Conservation (phyloP, 257 asterid species). For the Gentiana dahurica region DNA sequence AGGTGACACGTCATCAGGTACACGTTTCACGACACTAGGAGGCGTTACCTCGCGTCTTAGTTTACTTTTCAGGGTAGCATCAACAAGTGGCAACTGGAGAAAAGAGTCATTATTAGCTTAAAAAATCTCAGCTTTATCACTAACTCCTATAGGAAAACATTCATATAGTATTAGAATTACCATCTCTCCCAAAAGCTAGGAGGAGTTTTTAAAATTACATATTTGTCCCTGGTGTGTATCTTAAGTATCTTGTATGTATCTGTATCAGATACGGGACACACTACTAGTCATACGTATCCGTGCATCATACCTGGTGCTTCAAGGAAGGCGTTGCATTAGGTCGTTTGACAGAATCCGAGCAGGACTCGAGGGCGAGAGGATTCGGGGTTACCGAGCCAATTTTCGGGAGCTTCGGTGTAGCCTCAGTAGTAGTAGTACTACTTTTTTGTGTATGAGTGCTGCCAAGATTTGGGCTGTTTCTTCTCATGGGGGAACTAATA, state of each 20-base stretch:
- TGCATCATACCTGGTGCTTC: constrained; percentile 62
- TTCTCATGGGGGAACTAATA: constrained; percentile 74
- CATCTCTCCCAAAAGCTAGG: too few relatives aligned
- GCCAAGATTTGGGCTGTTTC: constrained; percentile 30
- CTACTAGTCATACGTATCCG: too few relatives aligned
- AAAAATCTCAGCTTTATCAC: constrained; percentile 1
- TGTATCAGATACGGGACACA: too few relatives aligned
- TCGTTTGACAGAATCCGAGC: constrained; percentile 36
- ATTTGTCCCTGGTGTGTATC: too few relatives aligned
- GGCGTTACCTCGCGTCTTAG: constrained; percentile 58
- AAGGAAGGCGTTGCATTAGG: constrained; percentile 37
- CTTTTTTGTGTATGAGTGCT: constrained; percentile 30
- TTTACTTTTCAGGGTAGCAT: constrained; percentile 56
- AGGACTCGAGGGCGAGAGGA: constrained; percentile 29
- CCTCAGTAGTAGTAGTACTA: constrained; percentile 22
- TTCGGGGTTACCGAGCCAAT: constrained; percentile 22
- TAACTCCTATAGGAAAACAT: constrained; percentile 2
- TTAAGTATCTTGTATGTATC: too few relatives aligned
- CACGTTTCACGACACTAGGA: constrained; percentile 33
- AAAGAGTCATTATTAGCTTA: constrained; percentile 11
- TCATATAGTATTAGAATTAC: background rate
- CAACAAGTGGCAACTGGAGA: constrained; percentile 46
- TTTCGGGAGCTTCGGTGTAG: constrained; percentile 48
- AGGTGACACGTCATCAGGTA: constrained; percentile 44
- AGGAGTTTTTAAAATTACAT: too few relatives aligned